Conservation (phyloP, 2,329 filamentous ascomycete species). For the Pseudofabraea citricarpa region DNA sequence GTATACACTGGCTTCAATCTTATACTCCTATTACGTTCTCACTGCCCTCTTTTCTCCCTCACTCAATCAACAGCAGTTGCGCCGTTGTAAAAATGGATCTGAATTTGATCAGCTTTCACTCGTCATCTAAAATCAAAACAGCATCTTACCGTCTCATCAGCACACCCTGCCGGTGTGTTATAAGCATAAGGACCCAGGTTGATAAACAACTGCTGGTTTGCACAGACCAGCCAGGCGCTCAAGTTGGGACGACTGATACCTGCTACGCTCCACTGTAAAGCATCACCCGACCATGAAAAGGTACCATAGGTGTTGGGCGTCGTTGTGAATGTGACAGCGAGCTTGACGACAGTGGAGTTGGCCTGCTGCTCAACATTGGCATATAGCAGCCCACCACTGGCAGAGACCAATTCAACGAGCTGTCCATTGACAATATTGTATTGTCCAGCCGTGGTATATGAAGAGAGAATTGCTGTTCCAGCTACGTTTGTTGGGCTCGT, state of each 20-base stretch:
- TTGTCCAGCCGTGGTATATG: constrained; percentile 50
- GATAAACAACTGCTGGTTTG: constrained; percentile 45
- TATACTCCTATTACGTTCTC: neutral
- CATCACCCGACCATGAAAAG: constrained; percentile 54
- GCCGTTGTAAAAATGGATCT: constrained; percentile 40
- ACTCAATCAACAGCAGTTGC: constrained; percentile 24
- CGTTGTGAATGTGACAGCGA: constrained; percentile 46
- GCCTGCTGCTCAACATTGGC: constrained; percentile 15
- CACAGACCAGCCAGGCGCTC: constrained; percentile 55
- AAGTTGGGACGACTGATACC: constrained; percentile 47
- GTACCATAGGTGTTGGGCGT: constrained; percentile 49
- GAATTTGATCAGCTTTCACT: neutral
- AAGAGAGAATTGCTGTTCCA: constrained; percentile 45
- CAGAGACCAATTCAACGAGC: constrained; percentile 39
- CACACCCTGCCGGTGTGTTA: constrained; percentile 51
- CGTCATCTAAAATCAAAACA: constrained; percentile 1
- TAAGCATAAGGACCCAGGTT: constrained; percentile 56
- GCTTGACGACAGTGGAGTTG: constrained; percentile 40
- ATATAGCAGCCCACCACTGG: constrained; percentile 22
- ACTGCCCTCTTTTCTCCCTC: neutral
- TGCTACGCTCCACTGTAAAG: constrained; percentile 46
- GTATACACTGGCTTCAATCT: neutral
- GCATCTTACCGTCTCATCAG: constrained; percentile 47
- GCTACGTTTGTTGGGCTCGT: constrained; percentile 37
- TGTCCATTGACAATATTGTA: constrained; percentile 52